Evolutionary conservation across 2,329 filamentous ascomycete genomes (phyloP).

Genomic region (Fusarium pseudoanthophilum): DNA sequence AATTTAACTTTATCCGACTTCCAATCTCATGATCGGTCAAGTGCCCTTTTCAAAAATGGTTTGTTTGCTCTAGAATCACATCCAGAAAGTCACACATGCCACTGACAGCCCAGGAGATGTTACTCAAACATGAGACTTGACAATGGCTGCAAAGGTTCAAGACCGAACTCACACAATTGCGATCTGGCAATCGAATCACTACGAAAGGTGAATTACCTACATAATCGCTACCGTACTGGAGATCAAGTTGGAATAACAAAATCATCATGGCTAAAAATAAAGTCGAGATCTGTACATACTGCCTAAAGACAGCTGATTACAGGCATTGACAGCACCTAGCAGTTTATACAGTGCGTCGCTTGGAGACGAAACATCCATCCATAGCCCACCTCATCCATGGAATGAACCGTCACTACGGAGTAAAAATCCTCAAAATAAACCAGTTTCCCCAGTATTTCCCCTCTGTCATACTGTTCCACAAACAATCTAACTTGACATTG

Average conservation of each 20-base stretch:
- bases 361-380: background rate
- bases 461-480: constrained; percentile 10
- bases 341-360: constrained; percentile 29
- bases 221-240: no score
- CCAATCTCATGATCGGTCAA: background rate
- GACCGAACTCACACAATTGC: background rate
- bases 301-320: background rate
- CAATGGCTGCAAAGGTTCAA: background rate
- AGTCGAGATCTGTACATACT: background rate
- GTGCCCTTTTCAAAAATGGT: no score
- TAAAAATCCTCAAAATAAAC: constrained; percentile 17
- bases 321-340: background rate
- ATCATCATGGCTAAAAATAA: background rate
- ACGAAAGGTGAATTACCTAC: no score
- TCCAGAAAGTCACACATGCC: background rate
- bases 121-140: background rate
- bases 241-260: background rate
- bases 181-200: background rate
- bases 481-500: background rate
- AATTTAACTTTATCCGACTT: background rate
- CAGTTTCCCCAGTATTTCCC: constrained; percentile 15
- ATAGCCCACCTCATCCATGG: background rate
- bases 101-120: background rate
- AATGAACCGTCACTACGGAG: background rate
- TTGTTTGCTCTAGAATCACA: background rate